Evolutionary conservation across 768 basidiomycete genomes (phyloP).

Genomic region (Xanthoconium purpureum): DNA sequence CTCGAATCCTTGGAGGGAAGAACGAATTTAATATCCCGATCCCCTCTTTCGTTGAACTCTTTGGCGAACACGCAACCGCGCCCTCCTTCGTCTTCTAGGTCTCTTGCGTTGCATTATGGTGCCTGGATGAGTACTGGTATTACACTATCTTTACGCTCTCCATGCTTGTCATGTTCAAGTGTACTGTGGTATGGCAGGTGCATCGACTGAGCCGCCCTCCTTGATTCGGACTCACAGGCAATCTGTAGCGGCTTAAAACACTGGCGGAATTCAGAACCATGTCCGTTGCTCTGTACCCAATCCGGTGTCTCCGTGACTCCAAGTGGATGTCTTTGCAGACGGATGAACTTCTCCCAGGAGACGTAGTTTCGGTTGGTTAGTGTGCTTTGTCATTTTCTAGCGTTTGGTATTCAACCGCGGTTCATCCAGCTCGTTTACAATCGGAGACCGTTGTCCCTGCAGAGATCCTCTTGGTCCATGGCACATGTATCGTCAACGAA

Average conservation of each 20-base stretch:
- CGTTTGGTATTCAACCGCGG: not conserved
- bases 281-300: conserved; percentile 88
- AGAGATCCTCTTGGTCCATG: conserved; percentile 90
- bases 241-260: conserved; percentile 78
- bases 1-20: conserved; percentile 74
- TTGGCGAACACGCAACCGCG: conserved; percentile 93
- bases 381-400: conserved; percentile 28
- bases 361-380: conserved; percentile 78
- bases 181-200: conserved; percentile 98
- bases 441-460: conserved; percentile 89
- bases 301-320: conserved; percentile 74
- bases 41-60: conserved; percentile 88
- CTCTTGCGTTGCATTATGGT: conserved; percentile 97
- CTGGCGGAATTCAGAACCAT: conserved; percentile 96
- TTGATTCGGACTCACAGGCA: not conserved
- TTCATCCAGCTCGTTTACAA: conserved; percentile 54
- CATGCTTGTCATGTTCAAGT: conserved; percentile 98
- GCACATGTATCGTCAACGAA: conserved; percentile 96
- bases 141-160: conserved; percentile 96
- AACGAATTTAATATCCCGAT: conserved; percentile 98
- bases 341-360: conserved; percentile 87
- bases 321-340: conserved; percentile 82
- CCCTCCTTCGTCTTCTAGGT: conserved; percentile 99
- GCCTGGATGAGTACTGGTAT: conserved; percentile 98
- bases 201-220: conserved; percentile 20